These are phyloP conservation scores for Prunus dulcis DNA, from an alignment of 306 rosid genomes.

Conservation along the genomic window DNA sequence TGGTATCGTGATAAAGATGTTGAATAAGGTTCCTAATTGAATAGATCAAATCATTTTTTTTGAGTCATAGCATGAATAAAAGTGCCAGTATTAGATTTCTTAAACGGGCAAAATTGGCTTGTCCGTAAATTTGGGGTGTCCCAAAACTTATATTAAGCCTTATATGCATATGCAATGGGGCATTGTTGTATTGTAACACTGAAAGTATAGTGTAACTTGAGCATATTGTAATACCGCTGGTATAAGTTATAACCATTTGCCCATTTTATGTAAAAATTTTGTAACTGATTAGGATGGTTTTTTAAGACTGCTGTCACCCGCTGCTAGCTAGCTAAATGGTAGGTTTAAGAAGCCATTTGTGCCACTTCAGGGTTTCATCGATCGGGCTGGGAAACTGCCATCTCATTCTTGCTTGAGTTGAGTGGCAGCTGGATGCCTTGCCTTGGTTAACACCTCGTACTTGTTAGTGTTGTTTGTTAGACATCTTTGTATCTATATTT, in stretches of 20 bases:
- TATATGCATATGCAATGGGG: slow-evolving; percentile 18
- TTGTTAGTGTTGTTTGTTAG: neutral
- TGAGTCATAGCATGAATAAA: slow-evolving; percentile 22
- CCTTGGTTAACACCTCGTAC: neutral
- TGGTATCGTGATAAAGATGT: slow-evolving; percentile 29
- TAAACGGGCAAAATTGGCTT: slow-evolving; percentile 49
- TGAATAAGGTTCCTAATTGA: slow-evolving; percentile 47
- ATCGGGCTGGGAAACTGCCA: neutral
- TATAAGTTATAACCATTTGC: neutral
- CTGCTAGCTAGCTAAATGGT: neutral
- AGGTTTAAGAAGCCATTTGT: neutral
- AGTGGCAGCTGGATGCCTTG: neutral
- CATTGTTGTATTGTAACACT: slow-evolving; percentile 45
- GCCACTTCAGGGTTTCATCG: neutral
- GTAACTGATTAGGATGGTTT: neutral
- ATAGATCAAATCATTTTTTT: slow-evolving; percentile 34
- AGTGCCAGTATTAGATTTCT: slow-evolving; percentile 33
- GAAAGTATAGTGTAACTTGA: neutral
- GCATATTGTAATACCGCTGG: neutral
- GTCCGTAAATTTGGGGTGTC: slow-evolving; percentile 33
- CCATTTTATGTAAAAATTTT: neutral
- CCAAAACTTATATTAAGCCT: slow-evolving; percentile 28
- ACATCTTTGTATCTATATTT: neutral
- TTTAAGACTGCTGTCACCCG: neutral
- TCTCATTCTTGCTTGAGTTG: neutral